phyloP scores from a whole-genome alignment of 495 filamentous ascomycete species.

The Aspergillus incahuasiensis region DNA sequence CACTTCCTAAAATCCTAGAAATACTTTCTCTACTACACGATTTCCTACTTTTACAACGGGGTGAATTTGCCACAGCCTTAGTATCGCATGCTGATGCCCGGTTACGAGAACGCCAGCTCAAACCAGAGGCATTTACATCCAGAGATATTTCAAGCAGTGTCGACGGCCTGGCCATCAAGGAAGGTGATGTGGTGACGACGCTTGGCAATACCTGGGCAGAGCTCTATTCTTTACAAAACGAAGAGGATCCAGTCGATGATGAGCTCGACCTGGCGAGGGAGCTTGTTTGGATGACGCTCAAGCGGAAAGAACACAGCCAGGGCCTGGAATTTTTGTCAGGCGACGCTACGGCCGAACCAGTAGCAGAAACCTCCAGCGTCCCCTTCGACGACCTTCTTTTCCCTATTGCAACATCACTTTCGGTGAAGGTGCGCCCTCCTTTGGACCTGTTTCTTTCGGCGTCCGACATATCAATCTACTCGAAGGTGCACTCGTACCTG shows the following conservation, averaged over 20 bases:
- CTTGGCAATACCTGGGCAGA: conserved; percentile 72
- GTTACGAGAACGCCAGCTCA: conserved; percentile 49
- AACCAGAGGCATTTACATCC: conserved; percentile 18
- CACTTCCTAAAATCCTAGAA: conserved; percentile 68
- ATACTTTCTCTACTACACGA: conserved; percentile 72
- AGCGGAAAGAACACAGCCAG: conserved; percentile 24
- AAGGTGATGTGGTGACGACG: conserved; percentile 75
- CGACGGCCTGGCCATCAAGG: conserved; percentile 66
- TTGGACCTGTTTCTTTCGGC: conserved; percentile 80
- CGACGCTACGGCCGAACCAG: conserved; percentile 24
- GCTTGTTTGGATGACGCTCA: conserved; percentile 63
- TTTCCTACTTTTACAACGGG: conserved; percentile 81
- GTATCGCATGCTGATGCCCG: conserved; percentile 78
- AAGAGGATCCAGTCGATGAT: conserved; percentile 70
- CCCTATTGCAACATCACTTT: conserved; percentile 66
- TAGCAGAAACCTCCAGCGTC: conserved; percentile 31
- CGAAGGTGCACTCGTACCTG: conserved; percentile 80
- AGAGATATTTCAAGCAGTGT: conserved; percentile 32
- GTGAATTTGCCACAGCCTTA: conserved; percentile 85
- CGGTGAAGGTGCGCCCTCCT: conserved; percentile 69
- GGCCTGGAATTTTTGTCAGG: conserved; percentile 33
- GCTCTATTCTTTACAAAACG: conserved; percentile 65
- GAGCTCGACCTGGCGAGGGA: conserved; percentile 74
- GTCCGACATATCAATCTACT: conserved; percentile 71
- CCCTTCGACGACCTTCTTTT: conserved; percentile 78